Evolutionary conservation across 768 basidiomycete genomes (phyloP).

Genomic region (Mycena venus): DNA sequence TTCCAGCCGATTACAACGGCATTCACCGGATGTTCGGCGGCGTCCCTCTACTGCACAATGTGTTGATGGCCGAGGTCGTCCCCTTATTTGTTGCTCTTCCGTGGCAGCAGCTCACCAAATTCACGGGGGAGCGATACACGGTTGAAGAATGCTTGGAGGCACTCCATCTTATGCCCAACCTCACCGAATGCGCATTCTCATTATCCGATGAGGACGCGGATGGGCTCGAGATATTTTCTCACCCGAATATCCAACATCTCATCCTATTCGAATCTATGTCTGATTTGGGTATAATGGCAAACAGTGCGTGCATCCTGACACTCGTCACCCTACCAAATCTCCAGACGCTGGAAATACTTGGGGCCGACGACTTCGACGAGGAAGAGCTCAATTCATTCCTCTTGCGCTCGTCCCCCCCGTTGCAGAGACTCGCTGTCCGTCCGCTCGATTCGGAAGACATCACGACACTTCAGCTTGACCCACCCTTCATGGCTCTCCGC

Average conservation of each 20-base stretch:
- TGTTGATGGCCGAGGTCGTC: background rate
- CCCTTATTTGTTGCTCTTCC: background rate
- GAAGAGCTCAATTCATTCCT: background rate
- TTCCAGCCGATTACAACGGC: background rate
- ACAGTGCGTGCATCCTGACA: background rate
- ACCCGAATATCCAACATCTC: background rate
- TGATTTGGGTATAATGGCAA: background rate
- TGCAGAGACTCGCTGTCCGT: background rate
- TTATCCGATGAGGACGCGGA: background rate
- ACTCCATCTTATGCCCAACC: slow-evolving; percentile 1
- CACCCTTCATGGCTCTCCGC: background rate
- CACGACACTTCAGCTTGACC: background rate
- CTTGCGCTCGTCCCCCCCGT: background rate
- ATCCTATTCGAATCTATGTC: background rate
- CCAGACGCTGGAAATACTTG: background rate
- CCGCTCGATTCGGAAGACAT: background rate
- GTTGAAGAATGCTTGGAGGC: background rate
- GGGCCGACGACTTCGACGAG: background rate
- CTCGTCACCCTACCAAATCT: background rate
- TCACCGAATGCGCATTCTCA: slow-evolving; percentile 3
- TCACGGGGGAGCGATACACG: slow-evolving; percentile 6
- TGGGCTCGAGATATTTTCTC: background rate
- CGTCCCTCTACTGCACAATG: background rate
- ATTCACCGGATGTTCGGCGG: background rate
- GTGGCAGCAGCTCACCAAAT: slow-evolving; percentile 21